These are phyloP conservation scores for Didymella glomerata DNA, from an alignment of 2,329 filamentous ascomycete species.

Conservation along the genomic window DNA sequence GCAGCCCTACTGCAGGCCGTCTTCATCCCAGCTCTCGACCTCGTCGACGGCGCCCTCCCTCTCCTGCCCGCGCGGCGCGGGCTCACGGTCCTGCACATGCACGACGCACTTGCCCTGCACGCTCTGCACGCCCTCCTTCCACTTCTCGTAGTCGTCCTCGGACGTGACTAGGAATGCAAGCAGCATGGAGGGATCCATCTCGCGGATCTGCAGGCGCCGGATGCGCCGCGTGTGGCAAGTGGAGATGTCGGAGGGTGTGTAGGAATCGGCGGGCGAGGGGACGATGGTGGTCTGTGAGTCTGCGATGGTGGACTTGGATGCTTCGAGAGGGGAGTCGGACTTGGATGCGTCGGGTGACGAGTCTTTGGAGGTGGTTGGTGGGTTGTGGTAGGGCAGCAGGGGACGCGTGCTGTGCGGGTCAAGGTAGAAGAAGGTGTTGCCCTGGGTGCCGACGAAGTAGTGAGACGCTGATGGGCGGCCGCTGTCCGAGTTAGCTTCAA, in stretches of 20 bases:
- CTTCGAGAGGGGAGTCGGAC: slow-evolving; percentile 13
- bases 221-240: slow-evolving; percentile 89
- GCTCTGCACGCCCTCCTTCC: slow-evolving; percentile 78
- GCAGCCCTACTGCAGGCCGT: slow-evolving; percentile 43
- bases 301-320: slow-evolving; percentile 13
- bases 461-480: slow-evolving; percentile 91
- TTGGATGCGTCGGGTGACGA: background rate
- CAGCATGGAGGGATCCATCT: slow-evolving; percentile 98
- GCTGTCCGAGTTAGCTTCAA: slow-evolving; percentile 56
- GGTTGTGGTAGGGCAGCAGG: slow-evolving; percentile 70
- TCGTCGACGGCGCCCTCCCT: slow-evolving; percentile 82
- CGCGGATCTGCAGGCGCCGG: slow-evolving; percentile 80
- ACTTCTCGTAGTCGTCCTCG: slow-evolving; percentile 83
- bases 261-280: slow-evolving; percentile 49
- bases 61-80: slow-evolving; percentile 62
- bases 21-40: slow-evolving; percentile 81
- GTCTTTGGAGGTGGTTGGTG: slow-evolving; percentile 1
- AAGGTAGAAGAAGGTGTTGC: slow-evolving; percentile 87
- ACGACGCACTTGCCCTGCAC: slow-evolving; percentile 81
- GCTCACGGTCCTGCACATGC: slow-evolving; percentile 77
- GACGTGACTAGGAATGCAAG: slow-evolving; percentile 89
- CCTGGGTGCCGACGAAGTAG: slow-evolving; percentile 77
- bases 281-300: slow-evolving; percentile 37
- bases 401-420: slow-evolving; percentile 89
- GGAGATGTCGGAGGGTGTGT: slow-evolving; percentile 76